Percentiles rank a stretch among this genome's conserved stretches.
Conservation (phyloP, 1,139 yeast genomes). For the Yamadazyma diddensiae region DNA sequence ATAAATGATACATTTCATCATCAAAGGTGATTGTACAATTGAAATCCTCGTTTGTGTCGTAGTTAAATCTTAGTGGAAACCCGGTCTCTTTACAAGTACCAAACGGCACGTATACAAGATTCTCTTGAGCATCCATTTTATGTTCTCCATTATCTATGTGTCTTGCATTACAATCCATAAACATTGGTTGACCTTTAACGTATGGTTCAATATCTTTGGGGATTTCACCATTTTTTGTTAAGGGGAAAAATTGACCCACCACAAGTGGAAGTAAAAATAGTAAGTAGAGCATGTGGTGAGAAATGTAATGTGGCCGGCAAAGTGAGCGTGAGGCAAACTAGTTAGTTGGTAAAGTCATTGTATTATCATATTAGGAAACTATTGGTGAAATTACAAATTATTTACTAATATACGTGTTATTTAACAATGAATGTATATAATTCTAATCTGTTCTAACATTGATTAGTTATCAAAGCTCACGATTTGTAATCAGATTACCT, state of each 20-base stretch:
- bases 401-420: too few species aligned
- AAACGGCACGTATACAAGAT: conserved; percentile 56
- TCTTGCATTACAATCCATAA: conserved; percentile 61
- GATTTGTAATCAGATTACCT: not conserved
- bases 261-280: conserved; percentile 9
- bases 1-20: conserved; percentile 70
- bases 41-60: conserved; percentile 50
- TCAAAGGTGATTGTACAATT: conserved; percentile 62
- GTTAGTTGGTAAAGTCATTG: too few species aligned
- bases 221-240: conserved; percentile 24
- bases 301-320: not conserved
- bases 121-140: conserved; percentile 56
- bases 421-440: too few species aligned
- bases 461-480: too few species aligned
- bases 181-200: conserved; percentile 41
- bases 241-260: conserved; percentile 15
- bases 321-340: not conserved
- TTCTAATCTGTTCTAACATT: too few species aligned
- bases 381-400: too few species aligned
- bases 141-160: conserved; percentile 75
- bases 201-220: conserved; percentile 39
- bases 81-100: conserved; percentile 67
- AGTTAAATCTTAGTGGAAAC: conserved; percentile 51
- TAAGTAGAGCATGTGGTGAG: conserved; percentile 3
- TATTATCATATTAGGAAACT: too few species aligned